phyloP scores from a whole-genome alignment of 202 grass and related monocot species.

The Alloteropsis angusta region DNA sequence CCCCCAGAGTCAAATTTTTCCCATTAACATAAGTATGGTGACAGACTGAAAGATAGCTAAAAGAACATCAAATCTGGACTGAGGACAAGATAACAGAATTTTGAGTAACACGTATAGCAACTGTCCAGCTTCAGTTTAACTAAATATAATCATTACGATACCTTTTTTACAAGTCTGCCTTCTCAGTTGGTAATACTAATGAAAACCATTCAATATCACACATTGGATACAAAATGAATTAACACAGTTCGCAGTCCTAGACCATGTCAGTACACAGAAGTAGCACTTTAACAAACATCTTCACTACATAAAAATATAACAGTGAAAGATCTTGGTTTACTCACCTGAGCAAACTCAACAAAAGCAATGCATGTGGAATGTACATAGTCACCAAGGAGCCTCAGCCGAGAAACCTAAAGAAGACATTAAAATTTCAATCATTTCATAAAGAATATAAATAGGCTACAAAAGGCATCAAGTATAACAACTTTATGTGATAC shows the following conservation, averaged over 20 bases:
- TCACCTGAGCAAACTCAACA: conserved; percentile 85
- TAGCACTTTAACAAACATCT: not conserved
- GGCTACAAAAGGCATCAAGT: not conserved
- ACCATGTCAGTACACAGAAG: not conserved
- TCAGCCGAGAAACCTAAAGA: conserved; percentile 71
- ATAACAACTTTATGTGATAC: conserved; percentile 25
- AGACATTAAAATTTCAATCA: not conserved
- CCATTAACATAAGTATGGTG: not conserved
- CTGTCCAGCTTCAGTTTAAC: not conserved
- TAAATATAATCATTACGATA: not conserved
- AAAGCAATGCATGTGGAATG: conserved; percentile 87
- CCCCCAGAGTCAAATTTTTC: not conserved
- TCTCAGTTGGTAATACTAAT: not conserved
- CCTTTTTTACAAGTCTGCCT: not conserved
- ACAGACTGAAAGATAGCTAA: not conserved
- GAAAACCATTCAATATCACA: not conserved
- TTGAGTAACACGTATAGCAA: not conserved
- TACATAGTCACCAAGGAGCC: conserved; percentile 81
- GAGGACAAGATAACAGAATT: not conserved
- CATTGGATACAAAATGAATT: not conserved
- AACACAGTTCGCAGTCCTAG: not conserved
- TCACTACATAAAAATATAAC: conserved; percentile 5
- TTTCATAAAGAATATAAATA: not conserved
- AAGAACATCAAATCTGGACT: not conserved
- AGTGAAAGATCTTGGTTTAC: not conserved